A percentile compares a stretch with the other conserved stretches of the same genome.
phyloP scores from a whole-genome alignment of 352 stramenopile genomes.

The Phytopythium oedochilum region DNA sequence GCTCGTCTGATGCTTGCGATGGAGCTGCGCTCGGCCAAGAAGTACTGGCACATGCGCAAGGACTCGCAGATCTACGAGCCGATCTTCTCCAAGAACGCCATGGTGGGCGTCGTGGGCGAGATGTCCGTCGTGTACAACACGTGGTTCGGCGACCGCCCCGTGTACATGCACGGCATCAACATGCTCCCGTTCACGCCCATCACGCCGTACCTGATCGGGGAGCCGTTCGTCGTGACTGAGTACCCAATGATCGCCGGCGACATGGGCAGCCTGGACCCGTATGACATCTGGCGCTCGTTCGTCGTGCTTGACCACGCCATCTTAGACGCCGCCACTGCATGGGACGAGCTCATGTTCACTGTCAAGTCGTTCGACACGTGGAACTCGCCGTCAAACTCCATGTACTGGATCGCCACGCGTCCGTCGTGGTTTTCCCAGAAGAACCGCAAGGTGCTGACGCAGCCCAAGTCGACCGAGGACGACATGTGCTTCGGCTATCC shows the following conservation, averaged over 20 bases:
- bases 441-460: constrained; percentile 21
- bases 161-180: constrained; percentile 84
- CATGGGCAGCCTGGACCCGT: constrained; percentile 23
- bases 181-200: constrained; percentile 82
- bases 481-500: constrained; percentile 70
- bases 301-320: constrained; percentile 73
- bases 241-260: constrained; percentile 47
- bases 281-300: constrained; percentile 74
- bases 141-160: constrained; percentile 70
- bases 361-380: constrained; percentile 64
- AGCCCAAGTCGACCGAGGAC: constrained; percentile 23
- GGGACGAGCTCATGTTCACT: constrained; percentile 50
- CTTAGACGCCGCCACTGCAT: constrained; percentile 45
- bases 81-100: constrained; percentile 66
- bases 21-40: constrained; percentile 91
- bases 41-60: constrained; percentile 94
- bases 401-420: constrained; percentile 72
- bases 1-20: constrained; percentile 88
- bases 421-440: constrained; percentile 63
- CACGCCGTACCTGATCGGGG: constrained; percentile 49
- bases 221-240: constrained; percentile 51
- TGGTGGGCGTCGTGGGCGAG: constrained; percentile 77
- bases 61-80: constrained; percentile 76
- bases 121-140: constrained; percentile 79
- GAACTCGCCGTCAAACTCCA: constrained; percentile 66